Evolutionary conservation across 768 basidiomycete species (phyloP).

Genomic region (Suillus cothurnatus): DNA sequence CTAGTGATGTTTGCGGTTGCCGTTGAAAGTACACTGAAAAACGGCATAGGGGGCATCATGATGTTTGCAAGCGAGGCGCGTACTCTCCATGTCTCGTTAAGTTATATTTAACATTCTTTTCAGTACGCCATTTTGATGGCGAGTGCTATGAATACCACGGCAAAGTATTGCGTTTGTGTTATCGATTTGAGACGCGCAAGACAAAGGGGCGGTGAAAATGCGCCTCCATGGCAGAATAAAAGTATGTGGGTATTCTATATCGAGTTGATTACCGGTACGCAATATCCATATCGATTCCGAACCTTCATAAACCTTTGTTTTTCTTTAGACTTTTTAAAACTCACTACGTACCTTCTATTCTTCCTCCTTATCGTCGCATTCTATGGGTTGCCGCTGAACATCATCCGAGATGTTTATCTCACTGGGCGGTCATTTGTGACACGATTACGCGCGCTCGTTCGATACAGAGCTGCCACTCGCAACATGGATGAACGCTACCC

Average conservation of each 20-base stretch:
- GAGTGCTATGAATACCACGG: conserved; percentile 71
- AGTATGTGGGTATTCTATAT: conserved; percentile 97
- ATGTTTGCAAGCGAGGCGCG: conserved; percentile 92
- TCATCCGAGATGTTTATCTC: conserved; percentile 95
- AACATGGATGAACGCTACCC: conserved; percentile 98
- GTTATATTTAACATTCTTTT: conserved; percentile 16
- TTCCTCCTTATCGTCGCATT: conserved; percentile 93
- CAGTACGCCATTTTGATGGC: conserved; percentile 91
- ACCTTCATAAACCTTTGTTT: conserved; percentile 12
- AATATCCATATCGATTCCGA: conserved; percentile 6
- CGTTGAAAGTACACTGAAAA: conserved; percentile 74
- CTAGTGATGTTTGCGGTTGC: conserved; percentile 77
- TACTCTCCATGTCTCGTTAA: conserved; percentile 12
- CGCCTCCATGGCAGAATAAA: conserved; percentile 96
- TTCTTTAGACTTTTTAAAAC: conserved; percentile 85
- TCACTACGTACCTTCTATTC: conserved; percentile 90
- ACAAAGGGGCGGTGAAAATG: conserved; percentile 76
- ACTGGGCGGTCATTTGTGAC: conserved; percentile 92
- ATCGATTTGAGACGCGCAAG: conserved; percentile 83
- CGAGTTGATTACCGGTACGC: conserved; percentile 84
- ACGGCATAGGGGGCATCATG: conserved; percentile 89
- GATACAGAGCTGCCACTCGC: conserved; percentile 91
- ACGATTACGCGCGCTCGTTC: conserved; percentile 82
- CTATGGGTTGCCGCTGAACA: conserved; percentile 95
- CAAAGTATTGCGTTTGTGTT: conserved; percentile 81